A percentile compares a stretch with the other conserved stretches of the same genome.
Conservation (phyloP, 306 rosid species). For the Alnus rubra region DNA sequence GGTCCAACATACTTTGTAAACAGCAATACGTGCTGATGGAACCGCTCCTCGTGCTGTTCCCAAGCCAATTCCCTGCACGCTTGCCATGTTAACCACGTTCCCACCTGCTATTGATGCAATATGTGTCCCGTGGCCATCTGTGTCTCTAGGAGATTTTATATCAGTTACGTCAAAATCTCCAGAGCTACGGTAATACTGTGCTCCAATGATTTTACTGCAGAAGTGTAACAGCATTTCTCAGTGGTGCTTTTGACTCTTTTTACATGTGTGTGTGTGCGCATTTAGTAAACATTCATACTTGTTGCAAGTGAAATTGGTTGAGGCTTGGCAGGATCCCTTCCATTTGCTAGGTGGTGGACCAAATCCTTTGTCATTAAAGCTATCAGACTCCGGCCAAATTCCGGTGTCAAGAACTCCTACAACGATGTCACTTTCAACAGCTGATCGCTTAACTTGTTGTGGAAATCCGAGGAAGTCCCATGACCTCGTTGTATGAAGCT, state of each 20-base stretch:
- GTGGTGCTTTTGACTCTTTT: background rate
- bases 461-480: conserved; percentile 52
- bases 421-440: conserved; percentile 29
- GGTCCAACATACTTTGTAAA: conserved; percentile 41
- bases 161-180: background rate
- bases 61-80: conserved; percentile 38
- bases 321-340: conserved; percentile 40
- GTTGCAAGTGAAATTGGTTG: conserved; percentile 43
- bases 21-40: conserved; percentile 50
- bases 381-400: conserved; percentile 47
- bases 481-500: conserved; percentile 40
- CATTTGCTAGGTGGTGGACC: conserved; percentile 52
- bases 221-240: too few species aligned
- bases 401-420: conserved; percentile 44
- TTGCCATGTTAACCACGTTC: conserved; percentile 29
- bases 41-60: conserved; percentile 60
- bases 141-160: conserved; percentile 39
- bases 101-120: conserved; percentile 55
- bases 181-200: background rate
- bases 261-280: background rate
- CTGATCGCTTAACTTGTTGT: background rate
- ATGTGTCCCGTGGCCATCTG: conserved; percentile 55
- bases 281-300: conserved; percentile 21
- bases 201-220: background rate
- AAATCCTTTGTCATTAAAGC: conserved; percentile 43